Evolutionary conservation across 306 rosid genomes (phyloP), one percentile per base, ranked within the genome.

Genomic region (Cotoneaster glaucophyllus): DNA sequence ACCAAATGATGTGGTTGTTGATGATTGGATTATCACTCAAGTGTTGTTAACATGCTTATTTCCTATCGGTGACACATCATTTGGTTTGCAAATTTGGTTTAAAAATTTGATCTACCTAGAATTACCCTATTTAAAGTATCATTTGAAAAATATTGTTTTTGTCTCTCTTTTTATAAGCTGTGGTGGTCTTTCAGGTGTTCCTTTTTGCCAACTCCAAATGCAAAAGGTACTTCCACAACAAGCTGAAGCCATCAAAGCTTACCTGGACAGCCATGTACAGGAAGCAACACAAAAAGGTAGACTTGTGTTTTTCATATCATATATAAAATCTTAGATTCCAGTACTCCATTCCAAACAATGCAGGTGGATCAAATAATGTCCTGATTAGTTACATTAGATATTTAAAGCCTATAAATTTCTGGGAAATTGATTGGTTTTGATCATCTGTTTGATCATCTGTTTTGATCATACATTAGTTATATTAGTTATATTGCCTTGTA

Each of bases 231-330:
- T 89, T 89, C 74, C 94, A 91, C 90, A 91, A 91, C 67, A 79
- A 84, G 22, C 56, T 91, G 93, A 91, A 91, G 91, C 97, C 97
- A 12, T 91, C 95, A 0, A 91, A 91, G 90, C 94, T 91, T 41
- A 89, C 95, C 54, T 89, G 95, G 97, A 91, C 95, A 67, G 97
- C 97, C 64, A 91, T 91, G 97, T 91, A 69, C 69, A 81, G 97
- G 84, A 92, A 92, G 90, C 97, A 92, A 48, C 97, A 86, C 66
- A 93, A 91, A 86, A 93, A 90, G 93, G 97, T 90, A 44, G 45
- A 37, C 2, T 18, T 70, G 8, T 3, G 4, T 34, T 54, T 56
- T 22, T 52, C 3, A 11, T 24, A 19, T 48, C 28, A 11, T 21
- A 37, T 21, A 19, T 56, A 70, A 5, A 17, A 28, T 68, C 2